Base-by-base conservation (phyloP, 371 early-diverging fungal genomes). In the Rhizopus sp. region DNA sequence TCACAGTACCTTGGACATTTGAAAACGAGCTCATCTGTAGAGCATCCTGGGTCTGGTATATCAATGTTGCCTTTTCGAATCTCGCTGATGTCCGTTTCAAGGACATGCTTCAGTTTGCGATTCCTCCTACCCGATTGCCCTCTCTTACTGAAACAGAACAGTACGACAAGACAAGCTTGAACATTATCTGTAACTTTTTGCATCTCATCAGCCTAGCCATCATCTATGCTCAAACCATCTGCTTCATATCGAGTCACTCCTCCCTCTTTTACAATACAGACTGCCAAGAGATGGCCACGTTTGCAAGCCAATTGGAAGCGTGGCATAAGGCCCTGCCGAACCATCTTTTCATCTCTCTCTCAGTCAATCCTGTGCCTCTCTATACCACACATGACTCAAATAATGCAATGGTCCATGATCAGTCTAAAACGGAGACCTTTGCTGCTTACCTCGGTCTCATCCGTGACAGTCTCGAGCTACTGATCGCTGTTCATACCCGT, bases 101-200 rank as follows among this genome's bases (percentile, higher is more conserved):
- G 39, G 42, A 34, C 10, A 32, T 62, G 23, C 8, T 58, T 15
- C 16, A 57, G 5, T 45, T 39, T 23, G 58, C 55, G 17, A 6
- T 5, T 3, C 31, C 37, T 7, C 59, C 59, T 6, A 17, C n/a
- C 5, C 35, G 23, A 17, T 12, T 58, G 7, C 66, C 66, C 17
- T n/a, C 55, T 6, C 16, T 62, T 37, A 61, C 62, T 7, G 62
- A 66, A 29, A 46, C 47, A 8, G 66, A 66, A 39, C 66, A 57
- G 7, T 66, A 66, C 23, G 57, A 66, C 30, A 57, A 54, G 13
- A 40, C 30, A 7, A 62, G 62, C 9, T n/a, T 59, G 0, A 48
- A 55, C 17, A 66, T 41, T 6, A 51, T 49, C 13, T 62, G 59
- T 40, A 61, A 62, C 30, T 37, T 66, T 8, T 46, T 58, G 13